Evolutionary conservation across 805 yeast species (phyloP).

Genomic region (Saccharomycopsis fermentans): DNA sequence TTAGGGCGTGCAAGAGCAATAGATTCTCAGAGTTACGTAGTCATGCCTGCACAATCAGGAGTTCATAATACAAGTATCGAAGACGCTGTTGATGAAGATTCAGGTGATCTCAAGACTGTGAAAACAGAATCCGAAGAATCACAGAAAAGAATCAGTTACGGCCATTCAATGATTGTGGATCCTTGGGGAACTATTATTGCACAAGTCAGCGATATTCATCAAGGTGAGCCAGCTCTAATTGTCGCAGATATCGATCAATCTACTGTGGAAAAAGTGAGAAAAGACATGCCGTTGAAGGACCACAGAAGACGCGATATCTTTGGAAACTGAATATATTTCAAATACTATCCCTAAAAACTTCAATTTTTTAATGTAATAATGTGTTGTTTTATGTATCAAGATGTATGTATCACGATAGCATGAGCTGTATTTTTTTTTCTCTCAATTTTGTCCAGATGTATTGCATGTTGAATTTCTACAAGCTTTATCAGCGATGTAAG

Average conservation of each 20-base stretch:
- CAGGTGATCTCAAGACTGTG: neutral
- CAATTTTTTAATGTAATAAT: too few relatives aligned
- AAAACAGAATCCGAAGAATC: conserved; percentile 6
- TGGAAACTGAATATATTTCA: neutral
- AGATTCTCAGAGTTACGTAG: conserved; percentile 77
- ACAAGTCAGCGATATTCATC: conserved; percentile 36
- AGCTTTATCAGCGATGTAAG: too few relatives aligned
- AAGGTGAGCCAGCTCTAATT: conserved; percentile 35
- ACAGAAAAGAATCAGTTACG: conserved; percentile 60
- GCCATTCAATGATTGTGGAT: conserved; percentile 77
- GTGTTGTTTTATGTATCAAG: too few relatives aligned
- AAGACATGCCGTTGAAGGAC: conserved; percentile 65
- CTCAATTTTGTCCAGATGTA: too few relatives aligned
- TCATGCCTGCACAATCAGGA: conserved; percentile 87
- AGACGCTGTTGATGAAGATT: conserved; percentile 19
- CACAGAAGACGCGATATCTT: conserved; percentile 62
- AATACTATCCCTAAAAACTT: too few relatives aligned
- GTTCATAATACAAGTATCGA: conserved; percentile 47
- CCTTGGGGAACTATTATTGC: conserved; percentile 84
- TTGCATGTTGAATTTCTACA: too few relatives aligned
- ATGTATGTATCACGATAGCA: too few relatives aligned
- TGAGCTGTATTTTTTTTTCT: too few relatives aligned
- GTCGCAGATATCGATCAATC: conserved; percentile 59
- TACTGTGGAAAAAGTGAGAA: conserved; percentile 40
- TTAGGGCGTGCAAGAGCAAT: conserved; percentile 79